Evolutionary conservation across 768 basidiomycete genomes (phyloP).

Genomic region (Psilocybe sp.): DNA sequence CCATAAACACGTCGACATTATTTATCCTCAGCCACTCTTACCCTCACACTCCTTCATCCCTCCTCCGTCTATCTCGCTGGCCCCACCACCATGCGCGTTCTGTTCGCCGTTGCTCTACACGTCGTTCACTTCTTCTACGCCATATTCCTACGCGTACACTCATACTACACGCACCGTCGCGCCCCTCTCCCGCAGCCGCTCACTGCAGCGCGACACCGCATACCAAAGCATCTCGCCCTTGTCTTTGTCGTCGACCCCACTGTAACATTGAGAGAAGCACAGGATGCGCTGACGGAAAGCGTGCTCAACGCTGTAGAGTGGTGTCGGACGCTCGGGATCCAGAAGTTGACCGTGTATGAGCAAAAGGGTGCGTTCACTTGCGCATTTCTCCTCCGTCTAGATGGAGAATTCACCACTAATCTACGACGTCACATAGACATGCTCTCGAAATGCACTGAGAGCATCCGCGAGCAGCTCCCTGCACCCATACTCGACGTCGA

Average conservation of each 20-base stretch:
- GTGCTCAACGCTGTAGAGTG: slow-evolving; percentile 52
- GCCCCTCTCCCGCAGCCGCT: slow-evolving; percentile 45
- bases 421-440: slow-evolving; percentile 28
- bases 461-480: slow-evolving; percentile 38
- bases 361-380: slow-evolving; percentile 50
- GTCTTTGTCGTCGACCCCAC: slow-evolving; percentile 49
- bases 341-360: slow-evolving; percentile 70
- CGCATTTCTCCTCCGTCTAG: background rate
- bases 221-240: slow-evolving; percentile 67
- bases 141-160: slow-evolving; percentile 35
- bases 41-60: slow-evolving; percentile 4
- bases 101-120: slow-evolving; percentile 46
- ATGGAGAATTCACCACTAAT: background rate
- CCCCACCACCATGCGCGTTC: slow-evolving; percentile 37
- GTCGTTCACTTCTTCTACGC: slow-evolving; percentile 60
- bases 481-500: slow-evolving; percentile 22
- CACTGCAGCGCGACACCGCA: slow-evolving; percentile 46
- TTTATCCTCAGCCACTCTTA: slow-evolving; percentile 2
- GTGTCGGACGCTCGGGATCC: slow-evolving; percentile 63
- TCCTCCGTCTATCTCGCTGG: background rate
- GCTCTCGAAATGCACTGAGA: slow-evolving; percentile 36
- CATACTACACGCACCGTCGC: slow-evolving; percentile 36
- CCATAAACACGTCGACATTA: slow-evolving; percentile 18
- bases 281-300: slow-evolving; percentile 47
- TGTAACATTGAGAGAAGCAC: slow-evolving; percentile 30